Conservation (phyloP, 345 rosid species). For the Streptanthus diversifolius region DNA sequence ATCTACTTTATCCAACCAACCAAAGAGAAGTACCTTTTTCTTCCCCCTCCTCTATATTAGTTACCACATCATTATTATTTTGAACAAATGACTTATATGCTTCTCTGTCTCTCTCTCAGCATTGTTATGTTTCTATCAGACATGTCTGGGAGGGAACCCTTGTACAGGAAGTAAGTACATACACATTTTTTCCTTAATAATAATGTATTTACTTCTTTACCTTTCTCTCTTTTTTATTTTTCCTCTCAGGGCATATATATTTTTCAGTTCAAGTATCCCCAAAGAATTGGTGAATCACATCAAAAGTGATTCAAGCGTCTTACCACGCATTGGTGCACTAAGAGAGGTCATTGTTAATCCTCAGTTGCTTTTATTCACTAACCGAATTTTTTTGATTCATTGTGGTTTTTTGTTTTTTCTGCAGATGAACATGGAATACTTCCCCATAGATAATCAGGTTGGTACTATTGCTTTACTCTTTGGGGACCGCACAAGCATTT, state of each 20-base stretch:
- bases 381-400: background rate
- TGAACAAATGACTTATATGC: constrained; percentile 7
- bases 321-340: constrained; percentile 86
- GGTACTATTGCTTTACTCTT: background rate
- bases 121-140: constrained; percentile 94
- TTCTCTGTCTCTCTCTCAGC: constrained; percentile 53
- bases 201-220: background rate
- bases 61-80: no score
- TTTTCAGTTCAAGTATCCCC: constrained; percentile 74
- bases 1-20: constrained; percentile 84
- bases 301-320: constrained; percentile 74
- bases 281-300: constrained; percentile 82
- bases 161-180: constrained; percentile 69
- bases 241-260: constrained; percentile 67
- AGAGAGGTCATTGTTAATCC: constrained; percentile 57
- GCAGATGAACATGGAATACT: constrained; percentile 94
- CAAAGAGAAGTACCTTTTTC: constrained; percentile 77
- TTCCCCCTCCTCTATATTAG: no score
- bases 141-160: constrained; percentile 97
- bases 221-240: background rate
- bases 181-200: background rate
- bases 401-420: background rate
- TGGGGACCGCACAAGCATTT: background rate
- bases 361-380: background rate
- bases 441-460: constrained; percentile 89